Base-by-base conservation (phyloP, 768 basidiomycete species). In the Phaeotremella skinneri region DNA sequence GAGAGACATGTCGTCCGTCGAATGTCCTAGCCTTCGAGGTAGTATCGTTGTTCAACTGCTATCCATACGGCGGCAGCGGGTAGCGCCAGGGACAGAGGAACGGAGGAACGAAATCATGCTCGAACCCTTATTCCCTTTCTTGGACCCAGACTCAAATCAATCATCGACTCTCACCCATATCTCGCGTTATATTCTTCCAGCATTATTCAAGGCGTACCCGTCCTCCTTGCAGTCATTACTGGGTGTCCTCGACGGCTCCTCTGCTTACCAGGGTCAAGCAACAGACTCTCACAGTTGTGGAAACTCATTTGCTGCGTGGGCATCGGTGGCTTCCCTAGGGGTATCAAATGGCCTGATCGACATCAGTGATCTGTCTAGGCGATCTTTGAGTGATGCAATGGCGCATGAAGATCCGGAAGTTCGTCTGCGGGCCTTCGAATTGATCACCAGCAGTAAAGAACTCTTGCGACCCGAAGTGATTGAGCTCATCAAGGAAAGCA, bases 141-240 rank as follows among this genome's bases (percentile, higher is more conserved):
- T 72, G 43, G 50, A 55, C 23, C 58, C 62, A 2, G 21, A 42
- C 1, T 23, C 42, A 13, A n/a, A 47, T 6, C 51, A 62, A 7
- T 30, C 55, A 13, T 29, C 45, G 3, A 43, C 56, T 6, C 59
- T 60, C 43, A 62, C 49, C 16, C 62, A 67, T 27, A n/a, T 71
- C n/a, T 58, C 52, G n/a, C 65, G 72, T 14, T 70, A 74, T 50
- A 56, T 74, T 27, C 55, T 71, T 7, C 72, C 72, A 16, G 32
- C 63, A 2, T 48, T 70, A 2, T 68, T 70, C 62, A 55, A 59
- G 49, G 27, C 42, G 1, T 32, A 59, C 20, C 65, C 69, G 3
- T 16, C 11, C 1, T 25, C 52, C 11, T 48, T 60, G 2, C 9
- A 16, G 3, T 4, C 32, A 0, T 41, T 73, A 0, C 66, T 71